Evolutionary conservation across 2,329 filamentous ascomycete genomes (phyloP).

Genomic region (Rutstroemia sp.): DNA sequence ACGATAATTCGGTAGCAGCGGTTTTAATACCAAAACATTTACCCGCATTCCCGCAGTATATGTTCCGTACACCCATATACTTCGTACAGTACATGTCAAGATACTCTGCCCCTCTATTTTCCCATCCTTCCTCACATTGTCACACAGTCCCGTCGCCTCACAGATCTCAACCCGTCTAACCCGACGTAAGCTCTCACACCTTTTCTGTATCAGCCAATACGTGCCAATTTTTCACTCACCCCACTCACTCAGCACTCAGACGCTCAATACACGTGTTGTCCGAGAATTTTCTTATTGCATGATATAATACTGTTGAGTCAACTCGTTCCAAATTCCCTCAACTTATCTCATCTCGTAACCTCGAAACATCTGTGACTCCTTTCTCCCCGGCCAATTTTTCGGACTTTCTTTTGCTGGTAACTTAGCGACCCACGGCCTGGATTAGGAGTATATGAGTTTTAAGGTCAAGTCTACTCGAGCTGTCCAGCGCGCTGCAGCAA

Average conservation of each 20-base stretch:
- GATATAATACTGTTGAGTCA: not conserved
- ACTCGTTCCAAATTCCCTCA: not conserved
- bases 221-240: not conserved
- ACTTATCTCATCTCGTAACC: conserved; percentile 7
- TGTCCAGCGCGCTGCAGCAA: not conserved
- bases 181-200: too few species aligned
- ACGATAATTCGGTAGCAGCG: too few species aligned
- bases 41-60: too few species aligned
- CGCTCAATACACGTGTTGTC: conserved; percentile 19
- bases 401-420: conserved; percentile 21
- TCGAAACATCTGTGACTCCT: not conserved
- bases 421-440: conserved; percentile 23
- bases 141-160: too few species aligned
- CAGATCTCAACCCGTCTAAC: too few species aligned
- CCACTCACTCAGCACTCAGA: conserved; percentile 1
- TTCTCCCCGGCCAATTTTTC: conserved; percentile 18
- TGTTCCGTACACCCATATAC: too few species aligned
- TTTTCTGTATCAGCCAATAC: not conserved
- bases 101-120: too few species aligned
- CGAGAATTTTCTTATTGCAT: conserved; percentile 13
- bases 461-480: too few species aligned
- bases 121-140: too few species aligned
- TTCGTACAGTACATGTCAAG: too few species aligned
- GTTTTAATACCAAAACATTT: too few species aligned
- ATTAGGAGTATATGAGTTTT: too few species aligned